phyloP scores from a whole-genome alignment of 192 early-diverging fungal genomes.

The Pilaira anomala region DNA sequence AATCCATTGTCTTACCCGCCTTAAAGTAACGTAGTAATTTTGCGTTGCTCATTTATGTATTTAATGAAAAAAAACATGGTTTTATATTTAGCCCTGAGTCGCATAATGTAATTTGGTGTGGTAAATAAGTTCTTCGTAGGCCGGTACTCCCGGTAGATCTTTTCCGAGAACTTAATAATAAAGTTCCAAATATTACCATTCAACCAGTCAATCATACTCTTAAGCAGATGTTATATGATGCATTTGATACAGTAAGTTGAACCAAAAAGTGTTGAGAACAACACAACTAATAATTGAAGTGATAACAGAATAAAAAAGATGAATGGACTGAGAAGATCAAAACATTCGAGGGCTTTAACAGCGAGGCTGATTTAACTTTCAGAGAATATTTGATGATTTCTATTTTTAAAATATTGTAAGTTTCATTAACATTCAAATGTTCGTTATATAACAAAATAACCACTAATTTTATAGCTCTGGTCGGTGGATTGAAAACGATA shows the following conservation, averaged over 20 bases:
- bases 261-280: constrained; percentile 12
- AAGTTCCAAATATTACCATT: constrained; percentile 16
- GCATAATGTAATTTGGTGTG: constrained; percentile 18
- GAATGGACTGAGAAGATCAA: not conserved
- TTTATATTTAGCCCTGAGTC: constrained; percentile 13
- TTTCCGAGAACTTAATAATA: constrained; percentile 12
- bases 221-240: constrained; percentile 4
- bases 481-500: not conserved
- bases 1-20: constrained; percentile 13
- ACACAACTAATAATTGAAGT: constrained; percentile 14
- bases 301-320: constrained; percentile 5
- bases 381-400: not conserved
- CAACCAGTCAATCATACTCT: constrained; percentile 13
- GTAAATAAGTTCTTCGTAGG: constrained; percentile 17
- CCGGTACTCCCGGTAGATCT: constrained; percentile 8
- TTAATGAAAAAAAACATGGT: constrained; percentile 15
- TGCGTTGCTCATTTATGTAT: constrained; percentile 13
- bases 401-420: constrained; percentile 14
- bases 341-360: not conserved
- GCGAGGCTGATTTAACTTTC: not conserved
- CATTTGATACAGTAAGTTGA: constrained; percentile 23
- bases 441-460: constrained; percentile 14
- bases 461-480: not conserved
- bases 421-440: constrained; percentile 13
- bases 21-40: constrained; percentile 14